Percentiles rank a stretch among this genome's conserved stretches.
Conservation (phyloP, 192 early-diverging fungal genomes). For the Umbelopsis isabellina region DNA sequence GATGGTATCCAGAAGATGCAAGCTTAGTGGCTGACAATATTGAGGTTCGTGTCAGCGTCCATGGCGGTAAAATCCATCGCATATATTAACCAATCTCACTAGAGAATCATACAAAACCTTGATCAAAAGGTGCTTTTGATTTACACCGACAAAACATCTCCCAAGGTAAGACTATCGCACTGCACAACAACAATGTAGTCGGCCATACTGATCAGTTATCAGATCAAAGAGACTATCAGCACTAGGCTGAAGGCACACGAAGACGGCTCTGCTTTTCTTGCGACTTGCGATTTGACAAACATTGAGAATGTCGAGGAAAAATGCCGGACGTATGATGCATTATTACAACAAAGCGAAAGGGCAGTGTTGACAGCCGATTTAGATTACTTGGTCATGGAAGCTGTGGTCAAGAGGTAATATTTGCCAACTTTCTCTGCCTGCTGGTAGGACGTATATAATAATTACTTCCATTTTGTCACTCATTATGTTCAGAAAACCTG, state of each 20-base stretch:
- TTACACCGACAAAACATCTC: conserved; percentile 39
- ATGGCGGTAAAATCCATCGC: no score
- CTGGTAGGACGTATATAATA: background rate
- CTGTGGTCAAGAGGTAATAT: conserved; percentile 27
- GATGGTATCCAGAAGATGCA: conserved; percentile 43
- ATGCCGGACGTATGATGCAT: conserved; percentile 24
- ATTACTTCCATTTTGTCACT: background rate
- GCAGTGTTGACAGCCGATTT: conserved; percentile 36
- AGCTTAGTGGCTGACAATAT: conserved; percentile 28
- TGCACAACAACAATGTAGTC: background rate
- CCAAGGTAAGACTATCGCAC: conserved; percentile 1
- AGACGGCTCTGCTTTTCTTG: conserved; percentile 7
- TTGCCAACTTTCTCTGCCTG: background rate
- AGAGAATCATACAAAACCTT: conserved; percentile 32
- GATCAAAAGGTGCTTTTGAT: conserved; percentile 28
- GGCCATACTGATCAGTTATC: background rate
- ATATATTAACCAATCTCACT: background rate
- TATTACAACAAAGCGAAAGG: conserved; percentile 20
- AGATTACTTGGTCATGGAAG: conserved; percentile 34
- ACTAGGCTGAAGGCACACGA: background rate
- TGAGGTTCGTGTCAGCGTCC: conserved; percentile 9
- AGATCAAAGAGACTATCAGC: conserved; percentile 25
- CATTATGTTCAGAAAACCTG: conserved; percentile 32
- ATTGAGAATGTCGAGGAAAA: conserved; percentile 5
- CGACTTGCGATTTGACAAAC: conserved; percentile 29